Evolutionary conservation across 257 asterid genomes (phyloP).

Genomic region (Primulina eburnea): DNA sequence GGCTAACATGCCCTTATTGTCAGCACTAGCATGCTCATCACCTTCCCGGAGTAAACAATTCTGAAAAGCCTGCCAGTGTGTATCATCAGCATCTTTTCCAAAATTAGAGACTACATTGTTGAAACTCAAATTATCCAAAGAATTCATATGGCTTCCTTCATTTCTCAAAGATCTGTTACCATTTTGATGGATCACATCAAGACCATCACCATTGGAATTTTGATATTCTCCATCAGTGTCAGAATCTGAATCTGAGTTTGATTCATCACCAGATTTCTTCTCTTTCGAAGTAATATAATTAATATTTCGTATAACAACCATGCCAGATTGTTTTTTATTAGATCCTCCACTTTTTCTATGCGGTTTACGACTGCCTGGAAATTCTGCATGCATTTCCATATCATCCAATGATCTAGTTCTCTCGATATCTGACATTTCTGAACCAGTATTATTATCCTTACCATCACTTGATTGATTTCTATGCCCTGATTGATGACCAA

Average conservation of each 20-base stretch:
- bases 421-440: slow-evolving; percentile 40
- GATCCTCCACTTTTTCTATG: slow-evolving; percentile 48
- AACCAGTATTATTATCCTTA: slow-evolving; percentile 44
- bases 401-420: slow-evolving; percentile 33
- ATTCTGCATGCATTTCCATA: slow-evolving; percentile 34
- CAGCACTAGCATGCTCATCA: slow-evolving; percentile 49
- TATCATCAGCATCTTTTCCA: slow-evolving; percentile 58
- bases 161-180: slow-evolving; percentile 42
- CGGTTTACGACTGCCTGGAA: slow-evolving; percentile 40
- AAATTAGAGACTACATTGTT: slow-evolving; percentile 32
- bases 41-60: slow-evolving; percentile 58
- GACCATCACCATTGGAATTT: slow-evolving; percentile 34
- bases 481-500: slow-evolving; percentile 40
- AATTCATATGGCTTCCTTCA: slow-evolving; percentile 41
- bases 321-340: slow-evolving; percentile 41
- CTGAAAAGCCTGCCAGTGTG: slow-evolving; percentile 52
- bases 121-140: slow-evolving; percentile 35
- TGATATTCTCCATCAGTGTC: slow-evolving; percentile 46
- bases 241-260: slow-evolving; percentile 44
- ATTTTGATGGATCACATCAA: slow-evolving; percentile 29
- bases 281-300: slow-evolving; percentile 47
- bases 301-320: slow-evolving; percentile 48
- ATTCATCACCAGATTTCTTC: slow-evolving; percentile 38
- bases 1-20: slow-evolving; percentile 45
- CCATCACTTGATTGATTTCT: slow-evolving; percentile 49